Evolutionary conservation across 306 rosid genomes (phyloP).

Genomic region (barrel medic (Medicago truncatula)): MtrunA17r5.0-ANR NC_053042.1:3693501-3694000

Average conservation of each 20-base stretch:
- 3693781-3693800: constrained; percentile 78
- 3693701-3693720: constrained; percentile 61
- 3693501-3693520: constrained; percentile 31
- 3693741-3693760: constrained; percentile 40
- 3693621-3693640: constrained; percentile 60
- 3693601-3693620: constrained; percentile 42
- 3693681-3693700: constrained; percentile 60
- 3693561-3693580: constrained; percentile 61
- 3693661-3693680: constrained; percentile 51
- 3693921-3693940: constrained; percentile 42
- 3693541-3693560: constrained; percentile 59
- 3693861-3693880: constrained; percentile 80
- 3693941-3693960: neutral
- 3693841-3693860: constrained; percentile 66
- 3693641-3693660: constrained; percentile 69
- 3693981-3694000: constrained; percentile 2
- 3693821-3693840: constrained; percentile 62
- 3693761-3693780: constrained; percentile 56
- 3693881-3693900: constrained; percentile 64
- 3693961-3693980: neutral
- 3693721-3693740: constrained; percentile 66
- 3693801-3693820: constrained; percentile 86
- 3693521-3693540: constrained; percentile 28
- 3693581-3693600: constrained; percentile 45
- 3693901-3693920: constrained; percentile 45